Evolutionary conservation across 257 asterid genomes (phyloP).

Genomic region (Gentiana straminea): DNA sequence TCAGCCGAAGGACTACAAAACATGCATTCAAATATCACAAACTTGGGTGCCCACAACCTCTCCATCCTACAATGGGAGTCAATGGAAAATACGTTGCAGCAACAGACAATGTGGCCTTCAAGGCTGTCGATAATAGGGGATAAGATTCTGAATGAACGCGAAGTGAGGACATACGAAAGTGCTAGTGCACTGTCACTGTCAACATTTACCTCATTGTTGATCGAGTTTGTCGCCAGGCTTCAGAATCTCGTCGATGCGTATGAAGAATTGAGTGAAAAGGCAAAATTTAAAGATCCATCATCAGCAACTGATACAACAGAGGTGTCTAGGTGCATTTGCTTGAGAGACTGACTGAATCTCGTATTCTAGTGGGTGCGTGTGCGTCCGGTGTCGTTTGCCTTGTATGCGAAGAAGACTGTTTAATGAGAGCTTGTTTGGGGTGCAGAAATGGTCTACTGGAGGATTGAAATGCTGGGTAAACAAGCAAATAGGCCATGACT

Average conservation of each 20-base stretch:
- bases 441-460: no score
- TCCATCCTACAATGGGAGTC: conserved; percentile 63
- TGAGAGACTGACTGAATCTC: conserved; percentile 14
- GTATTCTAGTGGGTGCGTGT: no score
- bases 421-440: no score
- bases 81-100: conserved; percentile 45
- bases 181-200: conserved; percentile 87
- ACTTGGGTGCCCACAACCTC: conserved; percentile 20
- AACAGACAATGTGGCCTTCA: conserved; percentile 91
- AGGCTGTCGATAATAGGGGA: conserved; percentile 77
- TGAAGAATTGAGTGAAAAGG: conserved; percentile 63
- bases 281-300: conserved; percentile 49
- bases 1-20: conserved; percentile 31
- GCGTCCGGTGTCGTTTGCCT: no score
- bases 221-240: conserved; percentile 91
- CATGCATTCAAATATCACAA: conserved; percentile 31
- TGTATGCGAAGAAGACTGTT: no score
- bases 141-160: conserved; percentile 57
- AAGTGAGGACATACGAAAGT: conserved; percentile 76
- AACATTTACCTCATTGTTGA: conserved; percentile 68
- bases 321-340: conserved; percentile 23
- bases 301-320: conserved; percentile 13
- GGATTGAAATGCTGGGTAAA: no score
- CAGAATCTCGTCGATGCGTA: conserved; percentile 71
- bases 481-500: no score